Base-by-base conservation (phyloP, 768 basidiomycete species). In the Lactarius quietus region DNA sequence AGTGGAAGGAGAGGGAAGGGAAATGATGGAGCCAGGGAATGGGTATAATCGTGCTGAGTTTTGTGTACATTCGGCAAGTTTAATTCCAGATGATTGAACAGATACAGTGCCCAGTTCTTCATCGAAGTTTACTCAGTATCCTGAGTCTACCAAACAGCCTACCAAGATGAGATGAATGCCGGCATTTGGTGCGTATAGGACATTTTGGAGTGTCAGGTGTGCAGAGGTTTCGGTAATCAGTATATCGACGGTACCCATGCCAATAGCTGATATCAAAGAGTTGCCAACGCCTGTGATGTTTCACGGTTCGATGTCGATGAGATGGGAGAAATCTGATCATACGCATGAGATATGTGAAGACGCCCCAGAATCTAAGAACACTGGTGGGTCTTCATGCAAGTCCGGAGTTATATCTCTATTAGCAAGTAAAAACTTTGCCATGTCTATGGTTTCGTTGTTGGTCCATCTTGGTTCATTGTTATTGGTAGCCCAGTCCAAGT, bases 351-450 rank as follows among this genome's bases (percentile, higher is more conserved):
- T 66, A 41, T 74, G 73, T 0, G 70, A 38, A 0, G 70, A 68
- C 0, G 74, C 73, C 0, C 76, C 74, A 1, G 72, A 70, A 54
- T 76, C 69, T 10, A 74, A 60, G 73, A 73, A 70, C 62, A 76
- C 68, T 0, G 18, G 8, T 2, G 17, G 31, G 6, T 18, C 15
- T 0, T 1, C n/a, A 28, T 29, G 53, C n/a, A n/a, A n/a, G n/a
- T n/a, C n/a, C n/a, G n/a, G n/a, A n/a, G n/a, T n/a, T n/a, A n/a
- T n/a, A n/a, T n/a, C n/a, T 15, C 23, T 5, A 4, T 14, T 3
- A 1, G 53, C 17, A 12, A 54, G 20, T 7, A 51, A 12, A 33
- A 59, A 7, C 20, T 17, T 1, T 28, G 58, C 38, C 0, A n/a
- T 26, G 33, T 59, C 59, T 5, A 60, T n/a, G 10, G 8, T 8